Conservation (phyloP, 305 asterid species). For the Fraxinus dipetala region DNA sequence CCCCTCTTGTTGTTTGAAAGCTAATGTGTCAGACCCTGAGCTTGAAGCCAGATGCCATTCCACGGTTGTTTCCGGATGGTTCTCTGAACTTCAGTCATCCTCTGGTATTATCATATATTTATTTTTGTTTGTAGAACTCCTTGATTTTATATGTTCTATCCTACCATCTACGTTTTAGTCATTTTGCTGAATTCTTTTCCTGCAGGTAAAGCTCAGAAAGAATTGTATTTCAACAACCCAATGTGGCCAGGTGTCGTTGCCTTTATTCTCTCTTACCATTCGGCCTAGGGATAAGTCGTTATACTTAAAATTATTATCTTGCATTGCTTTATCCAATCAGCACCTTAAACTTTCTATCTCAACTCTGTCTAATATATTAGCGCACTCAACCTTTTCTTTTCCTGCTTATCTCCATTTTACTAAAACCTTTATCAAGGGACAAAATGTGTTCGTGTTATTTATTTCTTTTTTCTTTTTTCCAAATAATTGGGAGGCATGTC, state of each 20-base stretch:
- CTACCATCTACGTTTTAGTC: neutral
- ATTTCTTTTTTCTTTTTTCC: no score
- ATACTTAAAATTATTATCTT: neutral
- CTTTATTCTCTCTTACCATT: neutral
- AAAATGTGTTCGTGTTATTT: neutral
- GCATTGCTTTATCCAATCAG: neutral
- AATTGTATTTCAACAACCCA: slow-evolving; percentile 73
- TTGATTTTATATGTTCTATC: neutral
- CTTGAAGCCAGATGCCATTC: slow-evolving; percentile 67
- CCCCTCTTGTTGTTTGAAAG: slow-evolving; percentile 92
- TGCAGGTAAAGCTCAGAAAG: slow-evolving; percentile 49
- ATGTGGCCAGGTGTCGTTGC: slow-evolving; percentile 91
- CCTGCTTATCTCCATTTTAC: neutral
- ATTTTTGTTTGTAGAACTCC: neutral
- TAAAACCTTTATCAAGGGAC: neutral
- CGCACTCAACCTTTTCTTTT: neutral
- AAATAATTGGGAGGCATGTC: neutral
- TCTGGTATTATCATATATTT: slow-evolving; percentile 39
- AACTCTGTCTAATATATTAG: neutral
- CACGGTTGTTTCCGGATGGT: slow-evolving; percentile 96
- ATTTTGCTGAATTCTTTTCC: neutral
- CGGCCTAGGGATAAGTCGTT: neutral
- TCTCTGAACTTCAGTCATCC: slow-evolving; percentile 48
- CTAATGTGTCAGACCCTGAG: slow-evolving; percentile 64
- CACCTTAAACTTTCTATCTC: neutral